phyloP scores from a whole-genome alignment of 805 yeast genomes.

The Yarrowia bubula region DNA sequence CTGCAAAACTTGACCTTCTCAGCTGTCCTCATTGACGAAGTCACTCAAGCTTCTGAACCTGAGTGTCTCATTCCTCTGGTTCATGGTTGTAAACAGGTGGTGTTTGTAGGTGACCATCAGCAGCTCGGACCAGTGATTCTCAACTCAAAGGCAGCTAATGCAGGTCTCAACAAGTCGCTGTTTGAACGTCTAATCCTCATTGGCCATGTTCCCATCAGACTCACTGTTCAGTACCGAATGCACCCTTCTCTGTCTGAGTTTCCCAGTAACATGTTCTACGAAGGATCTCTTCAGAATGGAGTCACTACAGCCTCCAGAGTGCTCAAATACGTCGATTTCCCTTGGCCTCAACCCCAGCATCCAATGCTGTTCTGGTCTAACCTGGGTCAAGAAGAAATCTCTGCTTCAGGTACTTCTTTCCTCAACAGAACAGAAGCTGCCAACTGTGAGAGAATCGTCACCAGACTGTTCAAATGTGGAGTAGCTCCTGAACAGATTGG shows the following conservation, averaged over 20 bases:
- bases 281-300: conserved; percentile 88
- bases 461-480: conserved; percentile 72
- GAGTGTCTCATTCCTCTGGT: conserved; percentile 86
- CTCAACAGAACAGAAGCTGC: conserved; percentile 86
- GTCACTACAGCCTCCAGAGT: conserved; percentile 74
- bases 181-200: conserved; percentile 81
- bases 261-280: conserved; percentile 88
- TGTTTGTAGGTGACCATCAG: conserved; percentile 92
- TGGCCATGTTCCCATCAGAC: conserved; percentile 80
- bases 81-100: conserved; percentile 84
- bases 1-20: conserved; percentile 57
- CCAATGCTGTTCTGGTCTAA: conserved; percentile 98
- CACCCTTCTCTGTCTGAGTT: conserved; percentile 84
- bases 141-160: conserved; percentile 76
- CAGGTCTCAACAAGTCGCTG: conserved; percentile 81
- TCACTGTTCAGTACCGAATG: conserved; percentile 95
- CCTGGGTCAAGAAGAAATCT: conserved; percentile 84
- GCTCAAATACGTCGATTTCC: conserved; percentile 57
- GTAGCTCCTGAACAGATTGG: conserved; percentile 81
- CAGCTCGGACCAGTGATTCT: conserved; percentile 91
- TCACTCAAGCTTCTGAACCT: conserved; percentile 93
- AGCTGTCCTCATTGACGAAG: conserved; percentile 85
- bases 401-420: conserved; percentile 75
- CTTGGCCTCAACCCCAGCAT: conserved; percentile 82
- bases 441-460: conserved; percentile 77